A percentile compares a stretch with the other conserved stretches of the same genome.
phyloP scores from a whole-genome alignment of 176 grass and related monocot species.

The Tuctoria greenei region DNA sequence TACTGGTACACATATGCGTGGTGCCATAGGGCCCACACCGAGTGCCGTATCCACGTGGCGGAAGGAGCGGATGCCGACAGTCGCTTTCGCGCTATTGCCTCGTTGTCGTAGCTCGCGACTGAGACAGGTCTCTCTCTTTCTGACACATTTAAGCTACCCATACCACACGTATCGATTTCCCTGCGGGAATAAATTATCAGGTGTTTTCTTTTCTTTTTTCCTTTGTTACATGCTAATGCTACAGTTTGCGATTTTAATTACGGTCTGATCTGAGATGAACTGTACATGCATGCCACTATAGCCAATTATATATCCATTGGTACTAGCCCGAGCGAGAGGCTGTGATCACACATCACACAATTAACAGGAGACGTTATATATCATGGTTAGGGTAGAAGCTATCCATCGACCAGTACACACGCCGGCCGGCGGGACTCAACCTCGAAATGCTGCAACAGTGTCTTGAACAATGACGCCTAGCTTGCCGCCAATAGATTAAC shows the following conservation, averaged over 20 bases:
- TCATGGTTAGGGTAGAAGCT: too few species aligned
- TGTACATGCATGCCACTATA: too few species aligned
- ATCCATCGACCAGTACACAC: not conserved
- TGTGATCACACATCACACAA: not conserved
- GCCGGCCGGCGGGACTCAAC: not conserved
- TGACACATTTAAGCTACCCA: too few species aligned
- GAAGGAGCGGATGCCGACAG: slow-evolving; percentile 43
- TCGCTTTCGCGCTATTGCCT: slow-evolving; percentile 41
- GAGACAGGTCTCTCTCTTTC: not conserved
- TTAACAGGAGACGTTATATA: slow-evolving; percentile 11
- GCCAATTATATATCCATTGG: too few species aligned
- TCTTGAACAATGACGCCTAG: not conserved
- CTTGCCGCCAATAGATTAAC: slow-evolving; percentile 5
- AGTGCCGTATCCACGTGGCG: slow-evolving; percentile 18
- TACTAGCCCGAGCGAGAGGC: too few species aligned
- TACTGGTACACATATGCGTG: not conserved
- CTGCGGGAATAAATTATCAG: too few species aligned
- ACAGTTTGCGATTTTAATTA: too few species aligned
- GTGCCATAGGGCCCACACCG: not conserved
- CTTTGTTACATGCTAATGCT: too few species aligned
- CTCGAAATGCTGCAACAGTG: not conserved
- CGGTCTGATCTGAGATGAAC: too few species aligned
- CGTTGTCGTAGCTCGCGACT: not conserved
- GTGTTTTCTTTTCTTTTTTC: too few species aligned
- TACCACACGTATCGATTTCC: too few species aligned